Evolutionary conservation across 805 yeast genomes (phyloP).

Genomic region (Yamadazyma paraphyllophila): DNA sequence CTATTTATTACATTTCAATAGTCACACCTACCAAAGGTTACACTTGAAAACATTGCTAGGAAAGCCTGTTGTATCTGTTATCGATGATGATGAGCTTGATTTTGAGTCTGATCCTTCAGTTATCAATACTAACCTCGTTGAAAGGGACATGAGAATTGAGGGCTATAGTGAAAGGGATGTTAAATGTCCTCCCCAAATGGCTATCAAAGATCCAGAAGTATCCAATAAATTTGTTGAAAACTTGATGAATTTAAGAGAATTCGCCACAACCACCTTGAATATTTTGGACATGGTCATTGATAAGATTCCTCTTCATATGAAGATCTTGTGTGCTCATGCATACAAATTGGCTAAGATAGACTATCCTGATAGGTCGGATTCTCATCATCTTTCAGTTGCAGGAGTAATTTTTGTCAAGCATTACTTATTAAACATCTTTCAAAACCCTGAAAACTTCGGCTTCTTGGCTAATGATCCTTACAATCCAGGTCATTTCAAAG

Average conservation of each 20-base stretch:
- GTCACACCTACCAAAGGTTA: slow-evolving; percentile 48
- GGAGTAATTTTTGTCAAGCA: slow-evolving; percentile 63
- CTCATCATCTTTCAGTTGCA: slow-evolving; percentile 60
- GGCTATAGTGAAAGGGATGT: slow-evolving; percentile 37
- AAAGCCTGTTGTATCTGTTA: slow-evolving; percentile 33
- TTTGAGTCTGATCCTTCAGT: slow-evolving; percentile 79
- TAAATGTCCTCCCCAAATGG: slow-evolving; percentile 54
- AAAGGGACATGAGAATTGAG: slow-evolving; percentile 32
- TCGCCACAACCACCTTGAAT: slow-evolving; percentile 58
- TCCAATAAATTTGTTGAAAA: slow-evolving; percentile 68
- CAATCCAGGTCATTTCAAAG: slow-evolving; percentile 17
- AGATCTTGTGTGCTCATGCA: slow-evolving; percentile 33
- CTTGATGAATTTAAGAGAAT: slow-evolving; percentile 71
- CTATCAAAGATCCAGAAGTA: slow-evolving; percentile 79
- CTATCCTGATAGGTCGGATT: slow-evolving; percentile 59
- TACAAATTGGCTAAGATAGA: slow-evolving; percentile 40
- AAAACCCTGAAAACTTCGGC: slow-evolving; percentile 58
- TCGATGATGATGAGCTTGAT: slow-evolving; percentile 51
- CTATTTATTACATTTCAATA: slow-evolving; percentile 42
- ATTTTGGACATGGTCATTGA: slow-evolving; percentile 45
- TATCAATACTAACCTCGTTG: slow-evolving; percentile 46
- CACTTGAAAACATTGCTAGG: slow-evolving; percentile 42
- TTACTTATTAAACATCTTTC: slow-evolving; percentile 46
- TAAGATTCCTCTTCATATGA: slow-evolving; percentile 36
- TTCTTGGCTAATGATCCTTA: slow-evolving; percentile 34